phyloP scores from a whole-genome alignment of 331 rosid genomes.

The Acacia concinna region DNA sequence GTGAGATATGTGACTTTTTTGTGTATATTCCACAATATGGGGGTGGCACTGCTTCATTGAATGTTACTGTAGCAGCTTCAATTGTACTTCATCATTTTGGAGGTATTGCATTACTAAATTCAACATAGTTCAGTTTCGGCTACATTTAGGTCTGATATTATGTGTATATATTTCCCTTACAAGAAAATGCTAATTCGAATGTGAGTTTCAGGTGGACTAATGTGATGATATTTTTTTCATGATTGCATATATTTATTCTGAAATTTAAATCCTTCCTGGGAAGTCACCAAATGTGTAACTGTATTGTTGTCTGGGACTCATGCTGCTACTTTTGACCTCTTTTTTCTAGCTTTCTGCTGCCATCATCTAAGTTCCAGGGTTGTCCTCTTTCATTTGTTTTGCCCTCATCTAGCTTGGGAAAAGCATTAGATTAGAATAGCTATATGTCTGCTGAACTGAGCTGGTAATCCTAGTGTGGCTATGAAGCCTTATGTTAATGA shows the following conservation, averaged over 20 bases:
- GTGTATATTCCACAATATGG: slow-evolving; percentile 95
- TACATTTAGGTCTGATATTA: not conserved
- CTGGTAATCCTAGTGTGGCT: not conserved
- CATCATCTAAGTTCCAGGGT: not conserved
- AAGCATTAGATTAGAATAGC: not conserved
- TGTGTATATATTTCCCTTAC: not conserved
- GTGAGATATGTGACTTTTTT: slow-evolving; percentile 87
- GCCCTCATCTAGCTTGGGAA: not conserved
- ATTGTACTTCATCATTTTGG: slow-evolving; percentile 91
- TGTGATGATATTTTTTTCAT: not conserved
- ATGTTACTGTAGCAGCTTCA: slow-evolving; percentile 93
- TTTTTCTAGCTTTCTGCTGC: not conserved
- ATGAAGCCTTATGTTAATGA: not conserved
- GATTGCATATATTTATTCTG: not conserved
- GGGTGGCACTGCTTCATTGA: slow-evolving; percentile 83
- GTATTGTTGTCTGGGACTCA: not conserved
- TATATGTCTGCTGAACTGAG: not conserved
- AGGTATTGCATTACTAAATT: slow-evolving; percentile 48
- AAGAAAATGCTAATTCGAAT: not conserved
- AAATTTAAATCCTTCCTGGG: not conserved
- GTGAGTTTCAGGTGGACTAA: not conserved
- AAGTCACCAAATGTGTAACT: not conserved
- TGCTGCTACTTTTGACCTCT: not conserved
- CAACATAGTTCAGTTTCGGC: not conserved
- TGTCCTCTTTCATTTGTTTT: not conserved